Conservation (phyloP, 2,329 filamentous ascomycete species). For the Graphium sp. region DNA sequence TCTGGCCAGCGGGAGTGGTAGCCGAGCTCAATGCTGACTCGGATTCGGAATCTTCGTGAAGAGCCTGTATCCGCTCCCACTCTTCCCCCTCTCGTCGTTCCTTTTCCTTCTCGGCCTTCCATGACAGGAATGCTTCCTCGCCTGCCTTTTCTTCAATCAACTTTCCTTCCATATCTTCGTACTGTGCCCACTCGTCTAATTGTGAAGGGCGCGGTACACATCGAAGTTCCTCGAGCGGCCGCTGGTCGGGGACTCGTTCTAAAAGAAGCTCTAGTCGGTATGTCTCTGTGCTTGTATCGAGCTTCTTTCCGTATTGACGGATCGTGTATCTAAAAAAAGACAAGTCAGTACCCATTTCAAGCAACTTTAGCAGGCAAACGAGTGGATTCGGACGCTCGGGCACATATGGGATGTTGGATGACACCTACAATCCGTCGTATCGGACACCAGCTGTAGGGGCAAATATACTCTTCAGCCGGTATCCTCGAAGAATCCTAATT, state of each 20-base stretch:
- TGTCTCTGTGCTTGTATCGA: constrained; percentile 18
- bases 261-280: constrained; percentile 28
- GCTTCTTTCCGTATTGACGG: constrained; percentile 25
- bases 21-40: too few relatives aligned
- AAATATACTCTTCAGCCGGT: constrained; percentile 28
- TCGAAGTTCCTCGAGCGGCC: constrained; percentile 21
- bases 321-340: constrained; percentile 27
- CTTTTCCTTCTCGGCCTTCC: constrained; percentile 17
- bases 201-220: constrained; percentile 34
- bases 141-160: constrained; percentile 20
- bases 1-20: too few relatives aligned
- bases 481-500: constrained; percentile 34
- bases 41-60: too few relatives aligned
- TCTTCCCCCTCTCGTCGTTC: constrained; percentile 7
- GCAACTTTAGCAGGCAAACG: not conserved
- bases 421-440: constrained; percentile 40
- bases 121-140: constrained; percentile 20
- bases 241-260: constrained; percentile 23
- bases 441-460: constrained; percentile 34
- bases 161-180: constrained; percentile 24
- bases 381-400: too few relatives aligned
- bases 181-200: constrained; percentile 37
- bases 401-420: not conserved
- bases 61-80: constrained; percentile 5
- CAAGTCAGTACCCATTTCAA: not conserved